A percentile compares a stretch with the other conserved stretches of the same genome.
Conservation (phyloP, 2,329 filamentous ascomycete genomes). For the Diaporthe capsici region DNA sequence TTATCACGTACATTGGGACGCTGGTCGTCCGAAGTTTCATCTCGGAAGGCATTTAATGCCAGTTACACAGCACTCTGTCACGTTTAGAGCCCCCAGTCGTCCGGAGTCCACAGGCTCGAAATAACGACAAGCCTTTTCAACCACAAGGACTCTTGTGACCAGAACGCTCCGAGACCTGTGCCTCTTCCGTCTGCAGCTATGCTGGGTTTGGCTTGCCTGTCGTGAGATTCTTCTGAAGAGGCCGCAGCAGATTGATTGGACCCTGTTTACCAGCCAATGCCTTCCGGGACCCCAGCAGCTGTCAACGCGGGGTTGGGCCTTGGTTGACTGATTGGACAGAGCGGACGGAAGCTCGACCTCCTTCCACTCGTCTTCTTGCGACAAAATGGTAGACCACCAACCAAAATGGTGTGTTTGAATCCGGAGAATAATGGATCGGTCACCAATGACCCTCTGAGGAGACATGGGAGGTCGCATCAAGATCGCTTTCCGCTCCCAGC, state of each 20-base stretch:
- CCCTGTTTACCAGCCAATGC: constrained; percentile 23
- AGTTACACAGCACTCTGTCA: background rate
- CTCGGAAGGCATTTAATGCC: constrained; percentile 16
- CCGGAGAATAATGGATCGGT: background rate
- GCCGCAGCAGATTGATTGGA: constrained; percentile 34
- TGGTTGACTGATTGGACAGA: constrained; percentile 22
- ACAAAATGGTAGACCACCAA: constrained; percentile 19
- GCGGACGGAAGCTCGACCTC: constrained; percentile 16
- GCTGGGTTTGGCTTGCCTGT: constrained; percentile 9
- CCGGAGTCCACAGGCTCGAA: constrained; percentile 5
- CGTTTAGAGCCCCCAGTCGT: background rate
- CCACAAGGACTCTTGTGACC: background rate
- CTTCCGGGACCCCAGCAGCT: constrained; percentile 13
- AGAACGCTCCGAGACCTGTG: constrained; percentile 9
- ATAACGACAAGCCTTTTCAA: constrained; percentile 19
- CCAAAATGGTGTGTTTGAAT: background rate
- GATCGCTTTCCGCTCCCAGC: constrained; percentile 17
- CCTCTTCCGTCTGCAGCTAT: constrained; percentile 12
- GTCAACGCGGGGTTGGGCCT: constrained; percentile 31
- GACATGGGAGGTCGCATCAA: constrained; percentile 2
- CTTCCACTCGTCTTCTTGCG: constrained; percentile 8
- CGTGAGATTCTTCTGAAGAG: background rate
- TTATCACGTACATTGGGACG: background rate
- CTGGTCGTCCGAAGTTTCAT: constrained; percentile 21
- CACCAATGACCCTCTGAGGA: constrained; percentile 4